Conservation (phyloP, 495 filamentous ascomycete species). For the Penicillium macrosclerotiorum region DNA sequence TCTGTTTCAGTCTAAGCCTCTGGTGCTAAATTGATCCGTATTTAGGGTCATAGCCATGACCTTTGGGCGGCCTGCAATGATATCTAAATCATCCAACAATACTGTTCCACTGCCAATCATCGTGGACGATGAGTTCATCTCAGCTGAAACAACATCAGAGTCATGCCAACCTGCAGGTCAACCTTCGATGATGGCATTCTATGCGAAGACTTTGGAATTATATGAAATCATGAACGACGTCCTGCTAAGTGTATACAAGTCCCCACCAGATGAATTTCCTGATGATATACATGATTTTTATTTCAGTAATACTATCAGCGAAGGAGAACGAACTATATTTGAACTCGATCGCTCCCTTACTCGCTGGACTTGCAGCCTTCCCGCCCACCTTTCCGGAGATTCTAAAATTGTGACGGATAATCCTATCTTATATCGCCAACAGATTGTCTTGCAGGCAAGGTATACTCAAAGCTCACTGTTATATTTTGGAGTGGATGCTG, state of each 20-base stretch:
- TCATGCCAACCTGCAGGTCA: constrained; percentile 23
- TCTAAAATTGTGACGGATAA: constrained; percentile 6
- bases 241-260: constrained; percentile 34
- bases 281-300: constrained; percentile 35
- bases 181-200: constrained; percentile 39
- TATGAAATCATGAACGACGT: constrained; percentile 44
- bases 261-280: constrained; percentile 21
- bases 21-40: neutral
- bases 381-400: constrained; percentile 21
- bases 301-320: constrained; percentile 23
- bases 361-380: constrained; percentile 32
- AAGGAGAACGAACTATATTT: constrained; percentile 34
- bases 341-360: constrained; percentile 35
- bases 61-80: constrained; percentile 45
- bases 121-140: constrained; percentile 40
- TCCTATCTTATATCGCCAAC: constrained; percentile 32
- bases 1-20: neutral
- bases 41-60: constrained; percentile 41
- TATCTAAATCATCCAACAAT: constrained; percentile 29
- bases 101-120: constrained; percentile 36
- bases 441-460: constrained; percentile 35
- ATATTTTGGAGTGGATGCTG: neutral
- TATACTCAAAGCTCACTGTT: neutral
- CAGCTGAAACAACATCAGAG: constrained; percentile 13
- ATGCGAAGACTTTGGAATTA: constrained; percentile 38